Evolutionary conservation across 345 rosid genomes (phyloP).

Genomic region (Eucalyptus sp.): DNA sequence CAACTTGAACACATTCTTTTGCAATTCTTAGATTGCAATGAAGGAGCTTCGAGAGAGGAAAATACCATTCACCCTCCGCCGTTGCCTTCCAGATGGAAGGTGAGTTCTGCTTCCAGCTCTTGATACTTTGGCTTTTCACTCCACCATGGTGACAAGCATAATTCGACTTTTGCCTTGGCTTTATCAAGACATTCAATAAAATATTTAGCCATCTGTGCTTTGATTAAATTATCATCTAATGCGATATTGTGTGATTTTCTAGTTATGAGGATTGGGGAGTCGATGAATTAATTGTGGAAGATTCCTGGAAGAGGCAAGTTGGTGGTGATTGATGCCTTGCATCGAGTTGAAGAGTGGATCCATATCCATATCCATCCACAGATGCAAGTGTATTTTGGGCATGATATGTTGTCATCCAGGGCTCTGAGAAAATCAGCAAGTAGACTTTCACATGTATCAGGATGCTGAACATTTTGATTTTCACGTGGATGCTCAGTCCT

Average conservation of each 20-base stretch:
- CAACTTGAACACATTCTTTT: not conserved
- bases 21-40: conserved; percentile 57
- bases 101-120: conserved; percentile 7
- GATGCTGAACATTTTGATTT: not conserved
- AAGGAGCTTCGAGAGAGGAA: conserved; percentile 81
- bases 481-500: not conserved
- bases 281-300: conserved; percentile 83
- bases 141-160: not conserved
- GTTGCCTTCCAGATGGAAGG: conserved; percentile 85
- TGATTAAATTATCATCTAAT: not conserved
- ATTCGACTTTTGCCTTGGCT: not conserved
- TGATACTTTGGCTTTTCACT: not conserved
- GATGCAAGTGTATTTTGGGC: not conserved
- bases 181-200: not conserved
- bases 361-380: not conserved
- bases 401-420: not conserved
- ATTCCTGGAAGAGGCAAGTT: conserved; percentile 93
- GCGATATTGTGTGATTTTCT: not conserved
- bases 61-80: conserved; percentile 82
- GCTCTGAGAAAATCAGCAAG: not conserved
- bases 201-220: not conserved
- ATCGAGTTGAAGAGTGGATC: not conserved
- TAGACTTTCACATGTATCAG: not conserved
- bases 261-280: conserved; percentile 90
- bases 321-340: conserved; percentile 51